Evolutionary conservation across 1,284 basidiomycete genomes (phyloP).

Genomic region (Trametes versicolor): DNA sequence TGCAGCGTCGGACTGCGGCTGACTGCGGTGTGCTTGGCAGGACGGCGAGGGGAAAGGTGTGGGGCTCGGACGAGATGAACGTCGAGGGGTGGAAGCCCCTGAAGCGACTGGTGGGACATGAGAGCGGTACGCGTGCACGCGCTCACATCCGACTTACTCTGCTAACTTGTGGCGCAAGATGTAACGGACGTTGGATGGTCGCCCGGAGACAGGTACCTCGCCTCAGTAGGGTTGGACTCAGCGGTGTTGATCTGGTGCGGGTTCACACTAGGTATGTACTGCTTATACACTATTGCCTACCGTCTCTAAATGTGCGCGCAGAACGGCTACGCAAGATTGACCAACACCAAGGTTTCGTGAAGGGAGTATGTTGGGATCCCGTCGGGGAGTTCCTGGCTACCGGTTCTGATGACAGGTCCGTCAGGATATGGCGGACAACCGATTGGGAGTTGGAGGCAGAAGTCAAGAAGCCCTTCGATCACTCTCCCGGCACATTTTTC

Average conservation of each 20-base stretch:
- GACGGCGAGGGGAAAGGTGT: conserved; percentile 84
- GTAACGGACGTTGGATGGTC: conserved; percentile 98
- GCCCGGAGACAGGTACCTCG: conserved; percentile 89
- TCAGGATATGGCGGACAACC: conserved; percentile 96
- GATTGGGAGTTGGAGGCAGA: conserved; percentile 91
- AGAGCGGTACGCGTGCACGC: conserved; percentile 71
- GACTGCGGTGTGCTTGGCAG: conserved; percentile 50
- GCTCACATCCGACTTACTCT: neutral
- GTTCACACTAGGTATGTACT: conserved; percentile 70
- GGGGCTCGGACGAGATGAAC: conserved; percentile 93
- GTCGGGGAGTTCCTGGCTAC: conserved; percentile 96
- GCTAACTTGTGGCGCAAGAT: conserved; percentile 58
- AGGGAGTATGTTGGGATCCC: conserved; percentile 99
- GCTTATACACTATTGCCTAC: neutral
- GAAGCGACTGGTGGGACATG: conserved; percentile 92
- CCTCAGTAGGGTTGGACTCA: conserved; percentile 94
- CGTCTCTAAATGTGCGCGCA: neutral
- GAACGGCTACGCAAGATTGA: conserved; percentile 88
- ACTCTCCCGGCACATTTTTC: conserved; percentile 97
- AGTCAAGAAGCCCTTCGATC: conserved; percentile 90
- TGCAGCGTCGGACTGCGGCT: neutral
- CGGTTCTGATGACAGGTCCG: conserved; percentile 95
- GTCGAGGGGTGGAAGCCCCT: conserved; percentile 98
- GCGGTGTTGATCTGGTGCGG: conserved; percentile 95
- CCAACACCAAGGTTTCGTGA: conserved; percentile 95